Evolutionary conservation across 202 grass and related monocot species (phyloP), one percentile per base, ranked within the genome.

Genomic region (Carex arenaria): DNA sequence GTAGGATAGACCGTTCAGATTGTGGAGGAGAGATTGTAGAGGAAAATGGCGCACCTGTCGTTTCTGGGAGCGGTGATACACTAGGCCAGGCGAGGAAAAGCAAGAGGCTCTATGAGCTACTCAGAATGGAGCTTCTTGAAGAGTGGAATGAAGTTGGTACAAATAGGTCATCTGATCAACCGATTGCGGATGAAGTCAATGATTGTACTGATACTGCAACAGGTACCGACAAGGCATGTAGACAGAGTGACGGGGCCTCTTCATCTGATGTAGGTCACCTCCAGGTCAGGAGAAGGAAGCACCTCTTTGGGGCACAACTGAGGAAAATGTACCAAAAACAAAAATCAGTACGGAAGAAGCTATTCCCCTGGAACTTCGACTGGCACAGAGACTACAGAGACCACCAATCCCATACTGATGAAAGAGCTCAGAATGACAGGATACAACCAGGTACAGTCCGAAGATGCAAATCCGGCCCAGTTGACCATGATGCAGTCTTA

Each of bases 321-420:
- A 93, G 91, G 78, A 97, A 93, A 84, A 90, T 97, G 91, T 97
- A 97, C 80, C 89, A 82, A 82, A 97, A 89, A 9, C 87, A 93
- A 85, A 97, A 91, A 75, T 86, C 90, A 55, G 75, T 93, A 59
- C 89, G 87, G 34, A 97, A 93, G 76, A 97, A 93, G 43, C 81
- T 93, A 67, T 97, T 97, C 82, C 91, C 87, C 63, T 97, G 94
- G 94, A 97, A 87, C 78, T 97, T 93, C 38, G 91, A 97, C 91
- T 90, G 89, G 91, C 91, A 93, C 83, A 90, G 94, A 87, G 89
- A 97, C 71, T 62, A 81, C 19, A 56, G 55, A 82, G 80, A 82
- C 10, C 64, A 82, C 15, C 89, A 93, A 84, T 75, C 94, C 56
- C 84, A 88, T 75, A 77, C 69, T 52, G 94, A 91, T 80, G 91